Conservation (phyloP, 805 yeast species). For the Metschnikowia continentalis region DNA sequence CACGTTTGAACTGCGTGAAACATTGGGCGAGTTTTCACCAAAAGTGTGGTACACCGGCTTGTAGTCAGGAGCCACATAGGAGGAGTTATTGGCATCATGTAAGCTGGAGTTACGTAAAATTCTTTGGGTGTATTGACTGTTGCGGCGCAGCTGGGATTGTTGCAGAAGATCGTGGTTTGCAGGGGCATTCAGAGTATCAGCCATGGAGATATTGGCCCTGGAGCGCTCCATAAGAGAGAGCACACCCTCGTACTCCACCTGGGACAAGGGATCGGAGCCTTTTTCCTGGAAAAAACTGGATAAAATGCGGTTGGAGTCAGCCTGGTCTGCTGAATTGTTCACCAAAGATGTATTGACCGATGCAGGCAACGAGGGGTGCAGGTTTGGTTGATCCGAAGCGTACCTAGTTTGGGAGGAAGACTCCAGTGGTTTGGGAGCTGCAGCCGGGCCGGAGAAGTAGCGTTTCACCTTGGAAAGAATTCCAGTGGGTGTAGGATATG, state of each 20-base stretch:
- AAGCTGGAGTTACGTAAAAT: slow-evolving; percentile 24
- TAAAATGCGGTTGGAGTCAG: slow-evolving; percentile 48
- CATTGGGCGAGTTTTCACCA: slow-evolving; percentile 15
- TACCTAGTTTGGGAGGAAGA: neutral
- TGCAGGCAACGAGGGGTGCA: slow-evolving; percentile 2
- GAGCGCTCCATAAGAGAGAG: slow-evolving; percentile 45
- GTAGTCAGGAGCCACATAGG: slow-evolving; percentile 34
- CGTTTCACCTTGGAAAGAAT: slow-evolving; percentile 27
- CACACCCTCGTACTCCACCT: slow-evolving; percentile 80
- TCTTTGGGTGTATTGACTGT: slow-evolving; percentile 26
- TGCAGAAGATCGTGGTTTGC: slow-evolving; percentile 7
- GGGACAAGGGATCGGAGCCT: slow-evolving; percentile 71
- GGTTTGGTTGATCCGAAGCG: slow-evolving; percentile 1
- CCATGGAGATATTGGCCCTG: slow-evolving; percentile 13
- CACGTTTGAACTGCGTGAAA: slow-evolving; percentile 21
- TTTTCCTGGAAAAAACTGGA: slow-evolving; percentile 68
- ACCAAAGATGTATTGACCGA: slow-evolving; percentile 7
- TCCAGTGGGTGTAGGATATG: slow-evolving; percentile 22
- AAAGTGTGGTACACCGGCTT: slow-evolving; percentile 35
- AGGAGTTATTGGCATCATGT: slow-evolving; percentile 15
- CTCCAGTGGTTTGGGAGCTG: neutral
- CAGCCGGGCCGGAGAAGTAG: slow-evolving; percentile 19
- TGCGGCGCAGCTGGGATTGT: slow-evolving; percentile 1
- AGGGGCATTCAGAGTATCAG: slow-evolving; percentile 6
- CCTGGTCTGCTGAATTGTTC: slow-evolving; percentile 6